A percentile compares a stretch with the other conserved stretches of the same genome.
phyloP scores from a whole-genome alignment of 768 basidiomycete genomes.

The Termitomyces sp. region DNA sequence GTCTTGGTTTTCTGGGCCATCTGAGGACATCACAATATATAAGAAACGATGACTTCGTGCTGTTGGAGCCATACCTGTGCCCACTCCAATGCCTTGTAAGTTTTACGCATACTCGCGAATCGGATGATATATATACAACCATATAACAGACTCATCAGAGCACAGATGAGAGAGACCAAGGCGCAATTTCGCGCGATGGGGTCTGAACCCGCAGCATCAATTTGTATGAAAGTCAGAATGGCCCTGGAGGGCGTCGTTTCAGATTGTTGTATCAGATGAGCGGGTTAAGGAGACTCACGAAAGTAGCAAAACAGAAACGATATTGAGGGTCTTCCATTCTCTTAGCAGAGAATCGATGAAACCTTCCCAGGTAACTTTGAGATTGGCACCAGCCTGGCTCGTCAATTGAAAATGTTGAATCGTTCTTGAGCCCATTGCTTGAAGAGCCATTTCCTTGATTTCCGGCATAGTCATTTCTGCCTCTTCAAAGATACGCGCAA shows the following conservation, averaged over 20 bases:
- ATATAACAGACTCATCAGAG: conserved; percentile 53
- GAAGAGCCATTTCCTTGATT: conserved; percentile 49
- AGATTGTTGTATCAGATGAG: conserved; percentile 3
- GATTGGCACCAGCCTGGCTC: conserved; percentile 33
- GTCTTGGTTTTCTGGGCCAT: conserved; percentile 43
- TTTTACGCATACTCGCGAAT: conserved; percentile 57
- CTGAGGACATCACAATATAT: conserved; percentile 23
- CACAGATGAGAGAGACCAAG: conserved; percentile 48
- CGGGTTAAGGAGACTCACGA: conserved; percentile 17
- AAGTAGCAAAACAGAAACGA: conserved; percentile 18
- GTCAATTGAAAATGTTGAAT: conserved; percentile 21
- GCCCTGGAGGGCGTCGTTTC: conserved; percentile 6
- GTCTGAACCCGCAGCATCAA: conserved; percentile 35
- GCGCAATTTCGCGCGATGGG: conserved; percentile 49
- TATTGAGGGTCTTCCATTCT: conserved; percentile 21
- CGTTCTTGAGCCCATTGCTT: conserved; percentile 24
- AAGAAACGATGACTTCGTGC: conserved; percentile 27
- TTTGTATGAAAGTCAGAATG: conserved; percentile 19
- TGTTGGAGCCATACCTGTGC: conserved; percentile 43
- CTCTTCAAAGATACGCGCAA: conserved; percentile 72
- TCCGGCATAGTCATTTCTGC: conserved; percentile 73
- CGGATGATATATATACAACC: conserved; percentile 61
- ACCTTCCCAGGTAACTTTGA: conserved; percentile 32
- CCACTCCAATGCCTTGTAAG: conserved; percentile 57
- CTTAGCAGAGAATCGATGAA: conserved; percentile 20